These are phyloP conservation scores for Hemisphaericaspora subhashii DNA, from an alignment of 1,139 yeast species.

Conservation along the genomic window DNA sequence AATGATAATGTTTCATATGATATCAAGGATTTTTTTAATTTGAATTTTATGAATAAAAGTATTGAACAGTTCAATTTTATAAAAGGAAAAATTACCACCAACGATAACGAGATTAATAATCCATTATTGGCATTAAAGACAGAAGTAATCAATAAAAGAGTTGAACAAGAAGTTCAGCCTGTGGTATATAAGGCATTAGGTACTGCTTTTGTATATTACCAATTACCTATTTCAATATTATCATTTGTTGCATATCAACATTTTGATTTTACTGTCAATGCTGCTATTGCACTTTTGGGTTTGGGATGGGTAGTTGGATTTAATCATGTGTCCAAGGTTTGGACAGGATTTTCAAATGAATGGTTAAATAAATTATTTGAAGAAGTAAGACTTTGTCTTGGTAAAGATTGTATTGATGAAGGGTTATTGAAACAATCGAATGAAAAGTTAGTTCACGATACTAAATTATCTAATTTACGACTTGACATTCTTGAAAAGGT, in stretches of 20 bases:
- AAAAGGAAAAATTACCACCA: slow-evolving; percentile 37
- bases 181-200: slow-evolving; percentile 32
- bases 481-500: slow-evolving; percentile 18
- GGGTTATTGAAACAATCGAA: slow-evolving; percentile 39
- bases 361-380: slow-evolving; percentile 38
- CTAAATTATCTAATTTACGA: slow-evolving; percentile 18
- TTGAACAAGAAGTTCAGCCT: slow-evolving; percentile 40
- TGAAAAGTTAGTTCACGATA: slow-evolving; percentile 23
- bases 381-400: slow-evolving; percentile 35
- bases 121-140: slow-evolving; percentile 36
- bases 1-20: slow-evolving; percentile 50
- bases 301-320: slow-evolving; percentile 48
- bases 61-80: slow-evolving; percentile 40
- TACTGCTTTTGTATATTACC: slow-evolving; percentile 37
- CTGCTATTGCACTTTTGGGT: slow-evolving; percentile 34
- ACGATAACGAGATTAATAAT: slow-evolving; percentile 18
- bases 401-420: slow-evolving; percentile 38
- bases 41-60: slow-evolving; percentile 39
- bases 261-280: slow-evolving; percentile 36
- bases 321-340: slow-evolving; percentile 40
- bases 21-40: slow-evolving; percentile 38
- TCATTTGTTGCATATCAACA: slow-evolving; percentile 33
- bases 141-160: slow-evolving; percentile 26
- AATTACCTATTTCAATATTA: slow-evolving; percentile 38
- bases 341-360: slow-evolving; percentile 30